Percentiles rank a stretch among this genome's conserved stretches.
Conservation (phyloP, 2,329 filamentous ascomycete genomes). For the Cryphonectria radicalis region DNA sequence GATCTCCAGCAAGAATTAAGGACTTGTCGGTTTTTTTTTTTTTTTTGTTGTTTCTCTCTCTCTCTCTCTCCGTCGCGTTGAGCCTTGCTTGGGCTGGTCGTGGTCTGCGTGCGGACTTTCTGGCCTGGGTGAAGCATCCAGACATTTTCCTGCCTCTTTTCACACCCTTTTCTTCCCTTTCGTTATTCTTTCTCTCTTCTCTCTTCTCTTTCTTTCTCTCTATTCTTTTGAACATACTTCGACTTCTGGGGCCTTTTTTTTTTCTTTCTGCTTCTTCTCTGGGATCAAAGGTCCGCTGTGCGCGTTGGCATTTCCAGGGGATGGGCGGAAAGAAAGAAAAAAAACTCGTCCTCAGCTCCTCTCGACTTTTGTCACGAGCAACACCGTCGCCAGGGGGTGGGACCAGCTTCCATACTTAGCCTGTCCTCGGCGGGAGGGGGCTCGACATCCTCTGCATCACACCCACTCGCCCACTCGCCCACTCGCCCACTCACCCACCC, state of each 20-base stretch:
- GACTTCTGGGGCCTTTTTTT: not conserved
- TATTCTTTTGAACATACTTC: not conserved
- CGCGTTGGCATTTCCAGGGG: too few relatives aligned
- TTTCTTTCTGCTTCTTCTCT: not conserved
- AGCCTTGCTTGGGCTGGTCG: not conserved
- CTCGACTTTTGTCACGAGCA: not conserved
- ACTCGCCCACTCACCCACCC: too few relatives aligned
- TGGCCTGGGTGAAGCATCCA: not conserved
- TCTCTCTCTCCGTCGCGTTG: not conserved
- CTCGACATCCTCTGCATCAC: not conserved
- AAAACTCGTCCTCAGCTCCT: not conserved
- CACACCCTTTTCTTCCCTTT: not conserved
- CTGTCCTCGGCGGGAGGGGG: not conserved
- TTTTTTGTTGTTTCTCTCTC: too few relatives aligned
- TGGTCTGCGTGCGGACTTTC: not conserved
- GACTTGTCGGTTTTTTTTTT: not conserved
- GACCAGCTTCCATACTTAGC: not conserved
- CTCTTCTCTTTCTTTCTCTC: not conserved
- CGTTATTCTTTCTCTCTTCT: not conserved
- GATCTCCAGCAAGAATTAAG: not conserved
- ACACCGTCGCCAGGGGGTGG: not conserved
- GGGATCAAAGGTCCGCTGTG: not conserved
- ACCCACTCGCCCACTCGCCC: not conserved
- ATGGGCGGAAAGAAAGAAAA: not conserved
- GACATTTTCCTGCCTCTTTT: not conserved